These are phyloP conservation scores for Eruca vesicaria DNA, from an alignment of 441 rosid genomes.

Conservation along the genomic window DNA sequence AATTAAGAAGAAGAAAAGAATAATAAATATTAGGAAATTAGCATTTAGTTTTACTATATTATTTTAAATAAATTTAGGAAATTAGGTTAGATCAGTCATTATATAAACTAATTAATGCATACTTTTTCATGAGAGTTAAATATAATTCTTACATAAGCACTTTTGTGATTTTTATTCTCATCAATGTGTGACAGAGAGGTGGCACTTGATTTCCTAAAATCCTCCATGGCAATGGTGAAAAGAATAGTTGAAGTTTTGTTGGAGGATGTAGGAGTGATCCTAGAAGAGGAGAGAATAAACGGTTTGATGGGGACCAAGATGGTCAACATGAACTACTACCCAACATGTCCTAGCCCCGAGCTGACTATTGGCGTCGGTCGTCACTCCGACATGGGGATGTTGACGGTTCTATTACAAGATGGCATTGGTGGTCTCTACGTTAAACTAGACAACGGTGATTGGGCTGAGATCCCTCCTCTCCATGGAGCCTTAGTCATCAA, in stretches of 20 bases:
- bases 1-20: too few species aligned
- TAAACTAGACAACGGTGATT: conserved; percentile 44
- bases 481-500: conserved; percentile 60
- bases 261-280: conserved; percentile 42
- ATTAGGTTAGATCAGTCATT: too few species aligned
- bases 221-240: conserved; percentile 46
- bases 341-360: conserved; percentile 58
- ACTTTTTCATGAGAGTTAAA: too few species aligned
- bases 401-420: conserved; percentile 56
- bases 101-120: too few species aligned
- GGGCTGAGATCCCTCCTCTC: conserved; percentile 56
- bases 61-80: too few species aligned
- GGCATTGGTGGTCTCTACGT: conserved; percentile 65
- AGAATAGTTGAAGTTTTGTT: conserved; percentile 40
- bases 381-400: conserved; percentile 56
- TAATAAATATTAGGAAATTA: too few species aligned
- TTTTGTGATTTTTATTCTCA: too few species aligned
- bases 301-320: conserved; percentile 39
- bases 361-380: conserved; percentile 63
- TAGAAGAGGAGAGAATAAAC: conserved; percentile 42
- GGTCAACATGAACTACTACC: conserved; percentile 71
- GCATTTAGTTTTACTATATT: too few species aligned
- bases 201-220: conserved; percentile 43
- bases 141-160: too few species aligned
- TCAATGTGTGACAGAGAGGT: conserved; percentile 38